Evolutionary conservation across 768 basidiomycete genomes (phyloP), one percentile per base, ranked within the genome.

Genomic region (Tulasnella sp.): DNA sequence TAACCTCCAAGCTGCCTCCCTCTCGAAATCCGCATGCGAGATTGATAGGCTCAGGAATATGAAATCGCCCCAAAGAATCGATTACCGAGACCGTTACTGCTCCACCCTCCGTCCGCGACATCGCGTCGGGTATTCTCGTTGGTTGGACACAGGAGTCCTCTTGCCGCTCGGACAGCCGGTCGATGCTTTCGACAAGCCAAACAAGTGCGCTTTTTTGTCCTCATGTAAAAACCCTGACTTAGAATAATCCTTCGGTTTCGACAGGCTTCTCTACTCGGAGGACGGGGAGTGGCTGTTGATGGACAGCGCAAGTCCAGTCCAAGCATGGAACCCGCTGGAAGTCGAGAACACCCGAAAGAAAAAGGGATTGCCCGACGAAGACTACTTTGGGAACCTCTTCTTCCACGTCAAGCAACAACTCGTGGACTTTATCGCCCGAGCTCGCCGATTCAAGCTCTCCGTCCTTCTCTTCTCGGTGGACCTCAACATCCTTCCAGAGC

Each of bases 151-250:
- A 58, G 89, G 89, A 8, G 81, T 89, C 27, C 58, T 89, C 21
- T 84, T 89, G 19, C 89, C 88, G 16, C 88, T 89, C 75, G 88
- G 88, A 10, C 87, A 87, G 2, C 46, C 83, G 8, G 85, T 85
- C 40, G 84, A 85, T 0, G 85, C 88, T 78, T 89, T 87, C 80
- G 87, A 86, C 72, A 76, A 71, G 0, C 84, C 87, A 0, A 90
- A 89, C 73, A 46, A 48, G 75, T 76, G 38, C 12, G 75, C 16
- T n/a, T 6, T 76, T 24, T n/a, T n/a, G n/a, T n/a, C n/a, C n/a
- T n/a, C n/a, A n/a, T n/a, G n/a, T n/a, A n/a, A n/a, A n/a, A n/a
- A n/a, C n/a, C n/a, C n/a, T n/a, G n/a, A n/a, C n/a, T n/a, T n/a
- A n/a, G n/a, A n/a, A n/a, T n/a, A n/a, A n/a, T n/a, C n/a, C n/a